Evolutionary conservation across 352 stramenopile species (phyloP).

Genomic region (Hyaloperonospora arabidopsidis): DNA sequence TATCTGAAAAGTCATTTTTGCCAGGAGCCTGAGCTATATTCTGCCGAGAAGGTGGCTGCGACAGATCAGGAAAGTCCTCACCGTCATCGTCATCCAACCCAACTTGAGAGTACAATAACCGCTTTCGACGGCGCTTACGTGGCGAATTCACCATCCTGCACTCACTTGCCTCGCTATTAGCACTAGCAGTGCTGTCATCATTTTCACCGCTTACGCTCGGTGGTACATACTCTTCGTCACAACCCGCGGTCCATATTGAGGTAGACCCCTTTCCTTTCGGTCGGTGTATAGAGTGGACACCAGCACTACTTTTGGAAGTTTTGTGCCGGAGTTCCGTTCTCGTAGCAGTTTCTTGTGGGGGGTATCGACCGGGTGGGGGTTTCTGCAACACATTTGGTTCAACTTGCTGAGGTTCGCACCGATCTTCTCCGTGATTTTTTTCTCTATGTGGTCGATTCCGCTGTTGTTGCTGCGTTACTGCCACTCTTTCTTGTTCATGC

Average conservation of each 20-base stretch:
- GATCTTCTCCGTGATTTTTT: constrained; percentile 21
- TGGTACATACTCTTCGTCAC: constrained; percentile 25
- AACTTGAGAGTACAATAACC: constrained; percentile 44
- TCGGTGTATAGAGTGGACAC: constrained; percentile 2
- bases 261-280: constrained; percentile 8
- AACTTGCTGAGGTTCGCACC: constrained; percentile 15
- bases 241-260: constrained; percentile 15
- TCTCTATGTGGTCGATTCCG: constrained; percentile 10
- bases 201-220: constrained; percentile 19
- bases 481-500: constrained; percentile 24
- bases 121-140: constrained; percentile 30
- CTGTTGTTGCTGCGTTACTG: constrained; percentile 14
- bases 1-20: constrained; percentile 2
- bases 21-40: constrained; percentile 2
- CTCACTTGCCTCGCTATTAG: constrained; percentile 7
- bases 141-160: constrained; percentile 7
- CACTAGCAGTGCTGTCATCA: constrained; percentile 15
- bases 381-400: constrained; percentile 3
- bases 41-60: constrained; percentile 15
- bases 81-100: constrained; percentile 38
- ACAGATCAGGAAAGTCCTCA: constrained; percentile 36
- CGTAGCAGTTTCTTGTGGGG: neutral
- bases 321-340: constrained; percentile 5
- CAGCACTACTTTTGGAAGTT: neutral
- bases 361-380: neutral